Evolutionary conservation across 176 grass and related monocot genomes (phyloP).

Genomic region (Bromus sterilis): DNA sequence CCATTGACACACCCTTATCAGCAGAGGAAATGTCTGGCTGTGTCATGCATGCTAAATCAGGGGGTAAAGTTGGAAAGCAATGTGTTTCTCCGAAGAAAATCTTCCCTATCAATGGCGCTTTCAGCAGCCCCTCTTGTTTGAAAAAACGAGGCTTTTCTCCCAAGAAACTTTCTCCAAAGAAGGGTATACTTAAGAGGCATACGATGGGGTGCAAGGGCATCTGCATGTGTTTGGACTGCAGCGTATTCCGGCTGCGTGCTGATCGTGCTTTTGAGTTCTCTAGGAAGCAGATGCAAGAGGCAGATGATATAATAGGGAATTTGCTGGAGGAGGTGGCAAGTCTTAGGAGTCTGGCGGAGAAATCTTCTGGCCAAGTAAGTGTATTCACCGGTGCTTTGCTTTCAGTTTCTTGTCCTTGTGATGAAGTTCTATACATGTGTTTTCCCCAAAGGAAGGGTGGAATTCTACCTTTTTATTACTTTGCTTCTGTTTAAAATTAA

Average conservation of each 20-base stretch:
- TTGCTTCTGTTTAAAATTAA: no score
- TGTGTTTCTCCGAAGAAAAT: conserved; percentile 31
- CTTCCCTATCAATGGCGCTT: not conserved
- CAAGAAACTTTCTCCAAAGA: conserved; percentile 44
- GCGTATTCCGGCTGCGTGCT: conserved; percentile 51
- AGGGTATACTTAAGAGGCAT: conserved; percentile 64
- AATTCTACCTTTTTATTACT: no score
- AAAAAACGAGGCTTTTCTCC: conserved; percentile 26
- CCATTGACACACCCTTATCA: conserved; percentile 28
- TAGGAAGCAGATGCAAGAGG: conserved; percentile 77
- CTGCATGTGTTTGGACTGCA: conserved; percentile 86
- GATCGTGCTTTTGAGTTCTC: conserved; percentile 83
- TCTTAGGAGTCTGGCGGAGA: conserved; percentile 52
- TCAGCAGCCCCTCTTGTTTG: not conserved
- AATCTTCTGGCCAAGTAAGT: conserved; percentile 54
- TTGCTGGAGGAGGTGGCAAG: conserved; percentile 55
- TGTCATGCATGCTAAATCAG: not conserved
- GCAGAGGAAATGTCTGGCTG: conserved; percentile 38
- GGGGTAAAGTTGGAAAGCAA: conserved; percentile 7
- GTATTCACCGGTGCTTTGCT: not conserved
- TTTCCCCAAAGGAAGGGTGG: no score
- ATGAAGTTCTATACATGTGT: not conserved
- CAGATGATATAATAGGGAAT: conserved; percentile 66
- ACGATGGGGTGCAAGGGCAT: conserved; percentile 61
- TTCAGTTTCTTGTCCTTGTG: not conserved